Evolutionary conservation across 495 filamentous ascomycete species (phyloP).

Genomic region (Penicillium canescens): DNA sequence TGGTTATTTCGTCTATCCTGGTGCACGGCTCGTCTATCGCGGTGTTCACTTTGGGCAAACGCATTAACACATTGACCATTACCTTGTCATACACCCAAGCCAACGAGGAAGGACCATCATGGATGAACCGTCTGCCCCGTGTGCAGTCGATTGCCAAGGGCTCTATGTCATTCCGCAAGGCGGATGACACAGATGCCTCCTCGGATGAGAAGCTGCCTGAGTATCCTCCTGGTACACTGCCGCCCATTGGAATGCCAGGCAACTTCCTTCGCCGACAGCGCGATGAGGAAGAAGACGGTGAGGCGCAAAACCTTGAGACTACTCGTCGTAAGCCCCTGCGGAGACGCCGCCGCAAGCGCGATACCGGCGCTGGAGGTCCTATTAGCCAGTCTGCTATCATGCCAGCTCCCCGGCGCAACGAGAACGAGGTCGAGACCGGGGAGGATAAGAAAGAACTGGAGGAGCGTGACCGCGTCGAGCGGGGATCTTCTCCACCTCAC

Average conservation of each 20-base stretch:
- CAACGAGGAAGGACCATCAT: slow-evolving; percentile 84
- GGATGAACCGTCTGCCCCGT: slow-evolving; percentile 93
- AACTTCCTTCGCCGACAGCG: slow-evolving; percentile 81
- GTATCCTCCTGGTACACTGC: slow-evolving; percentile 76
- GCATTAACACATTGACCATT: slow-evolving; percentile 93
- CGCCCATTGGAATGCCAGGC: slow-evolving; percentile 71
- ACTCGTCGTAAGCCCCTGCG: slow-evolving; percentile 60
- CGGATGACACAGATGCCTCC: slow-evolving; percentile 52
- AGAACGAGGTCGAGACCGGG: slow-evolving; percentile 17
- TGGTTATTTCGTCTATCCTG: slow-evolving; percentile 91
- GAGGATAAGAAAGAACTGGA: slow-evolving; percentile 38
- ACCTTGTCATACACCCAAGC: slow-evolving; percentile 94
- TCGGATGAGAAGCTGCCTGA: slow-evolving; percentile 65
- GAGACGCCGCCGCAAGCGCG: slow-evolving; percentile 64
- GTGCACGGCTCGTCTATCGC: slow-evolving; percentile 98
- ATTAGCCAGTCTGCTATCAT: slow-evolving; percentile 89
- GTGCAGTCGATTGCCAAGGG: slow-evolving; percentile 78
- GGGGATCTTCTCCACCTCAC: slow-evolving; percentile 29
- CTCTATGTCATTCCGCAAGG: slow-evolving; percentile 77
- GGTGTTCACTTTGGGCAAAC: slow-evolving; percentile 97
- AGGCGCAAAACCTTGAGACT: slow-evolving; percentile 51
- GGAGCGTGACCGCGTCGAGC: slow-evolving; percentile 36
- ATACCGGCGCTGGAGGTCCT: slow-evolving; percentile 78
- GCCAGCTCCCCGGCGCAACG: slow-evolving; percentile 56
- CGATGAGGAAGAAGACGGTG: slow-evolving; percentile 63